A percentile compares a stretch with the other conserved stretches of the same genome.
Conservation (phyloP, 768 basidiomycete species). For the Suillus fuscotomentosus region DNA sequence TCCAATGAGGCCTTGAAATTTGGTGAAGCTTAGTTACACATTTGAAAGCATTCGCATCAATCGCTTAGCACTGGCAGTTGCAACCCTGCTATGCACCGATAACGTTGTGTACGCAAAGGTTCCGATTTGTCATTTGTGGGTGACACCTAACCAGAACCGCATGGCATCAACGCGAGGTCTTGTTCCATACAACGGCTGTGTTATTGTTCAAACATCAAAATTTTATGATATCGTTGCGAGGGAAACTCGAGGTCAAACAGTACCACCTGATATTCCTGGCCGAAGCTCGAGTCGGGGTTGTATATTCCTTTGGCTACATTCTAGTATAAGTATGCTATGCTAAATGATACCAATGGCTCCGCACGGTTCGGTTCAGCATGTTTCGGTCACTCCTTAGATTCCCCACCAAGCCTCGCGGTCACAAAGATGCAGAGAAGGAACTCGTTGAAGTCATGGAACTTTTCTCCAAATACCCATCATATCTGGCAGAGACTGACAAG, state of each 20-base stretch:
- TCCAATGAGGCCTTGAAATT: too few relatives aligned
- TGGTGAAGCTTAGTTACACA: not conserved
- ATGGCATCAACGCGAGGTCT: not conserved
- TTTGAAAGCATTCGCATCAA: not conserved
- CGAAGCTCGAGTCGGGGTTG: not conserved
- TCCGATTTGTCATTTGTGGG: not conserved
- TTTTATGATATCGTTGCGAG: not conserved
- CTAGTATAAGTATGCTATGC: not conserved
- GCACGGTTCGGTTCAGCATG: not conserved
- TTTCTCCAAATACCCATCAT: not conserved
- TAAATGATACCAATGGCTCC: not conserved
- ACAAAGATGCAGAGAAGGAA: conserved; percentile 1
- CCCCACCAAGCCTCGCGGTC: not conserved
- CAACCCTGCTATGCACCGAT: not conserved
- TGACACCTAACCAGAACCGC: not conserved
- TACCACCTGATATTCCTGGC: not conserved
- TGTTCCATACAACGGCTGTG: not conserved
- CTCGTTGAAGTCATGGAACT: not conserved
- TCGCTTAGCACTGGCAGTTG: not conserved
- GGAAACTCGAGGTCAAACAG: not conserved
- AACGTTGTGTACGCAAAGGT: not conserved
- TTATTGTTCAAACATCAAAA: not conserved
- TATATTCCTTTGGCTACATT: not conserved
- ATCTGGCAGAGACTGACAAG: not conserved
- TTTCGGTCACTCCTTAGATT: not conserved